Evolutionary conservation across 208 protist genomes (phyloP).

Genomic region (Leishmania guyanensis): DNA sequence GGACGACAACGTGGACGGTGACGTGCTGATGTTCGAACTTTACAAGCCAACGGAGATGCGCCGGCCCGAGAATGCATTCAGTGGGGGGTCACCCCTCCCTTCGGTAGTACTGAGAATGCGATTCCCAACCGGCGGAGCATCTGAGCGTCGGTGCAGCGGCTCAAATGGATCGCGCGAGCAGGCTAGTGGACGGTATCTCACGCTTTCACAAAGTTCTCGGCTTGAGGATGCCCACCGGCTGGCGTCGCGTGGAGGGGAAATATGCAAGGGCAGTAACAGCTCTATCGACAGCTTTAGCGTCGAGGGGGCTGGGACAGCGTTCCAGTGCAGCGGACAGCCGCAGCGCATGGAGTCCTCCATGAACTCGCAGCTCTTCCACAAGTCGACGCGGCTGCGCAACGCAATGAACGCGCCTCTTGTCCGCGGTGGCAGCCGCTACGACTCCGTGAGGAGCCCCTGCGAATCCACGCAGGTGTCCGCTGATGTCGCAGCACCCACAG

Average conservation of each 20-base stretch:
- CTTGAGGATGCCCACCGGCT: constrained; percentile 17
- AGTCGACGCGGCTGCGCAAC: constrained; percentile 4
- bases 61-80: neutral
- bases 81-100: constrained; percentile 1
- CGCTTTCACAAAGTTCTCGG: constrained; percentile 11
- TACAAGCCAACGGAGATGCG: neutral
- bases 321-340: constrained; percentile 8
- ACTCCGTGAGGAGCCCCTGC: constrained; percentile 13
- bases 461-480: constrained; percentile 14
- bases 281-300: constrained; percentile 19
- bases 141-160: neutral
- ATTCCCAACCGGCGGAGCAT: neutral
- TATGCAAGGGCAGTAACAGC: constrained; percentile 13
- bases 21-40: neutral
- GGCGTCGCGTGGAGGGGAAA: neutral
- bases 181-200: constrained; percentile 3
- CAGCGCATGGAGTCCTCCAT: constrained; percentile 25
- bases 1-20: neutral
- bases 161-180: constrained; percentile 3
- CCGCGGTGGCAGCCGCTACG: constrained; percentile 9
- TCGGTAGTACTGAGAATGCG: neutral
- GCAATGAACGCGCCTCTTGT: neutral
- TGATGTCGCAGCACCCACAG: neutral
- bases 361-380: constrained; percentile 29
- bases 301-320: neutral